These are phyloP conservation scores for Chlorella sp. DNA, from an alignment of 139 green algal genomes.

Conservation along the genomic window DNA sequence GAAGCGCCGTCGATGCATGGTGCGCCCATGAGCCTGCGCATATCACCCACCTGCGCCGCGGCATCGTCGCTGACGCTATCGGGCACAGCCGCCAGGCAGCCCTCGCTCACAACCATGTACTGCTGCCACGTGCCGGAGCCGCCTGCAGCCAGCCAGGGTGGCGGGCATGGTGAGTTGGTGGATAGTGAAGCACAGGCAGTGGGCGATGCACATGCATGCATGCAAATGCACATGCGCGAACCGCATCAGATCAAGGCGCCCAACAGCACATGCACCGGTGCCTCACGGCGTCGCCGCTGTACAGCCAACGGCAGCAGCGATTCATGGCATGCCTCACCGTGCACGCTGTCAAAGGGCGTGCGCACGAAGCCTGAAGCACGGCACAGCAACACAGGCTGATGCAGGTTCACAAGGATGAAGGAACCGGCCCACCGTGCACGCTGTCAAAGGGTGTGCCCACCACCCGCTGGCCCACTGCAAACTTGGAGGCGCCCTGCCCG, in stretches of 20 bases:
- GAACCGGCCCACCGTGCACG: background rate
- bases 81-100: constrained; percentile 44
- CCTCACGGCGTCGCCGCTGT: no score
- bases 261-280: no score
- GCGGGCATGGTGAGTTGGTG: no score
- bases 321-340: no score
- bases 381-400: no score
- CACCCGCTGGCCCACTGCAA: constrained; percentile 50
- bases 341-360: constrained; percentile 22
- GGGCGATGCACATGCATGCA: no score
- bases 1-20: background rate
- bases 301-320: no score
- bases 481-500: constrained; percentile 33
- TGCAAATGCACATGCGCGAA: no score
- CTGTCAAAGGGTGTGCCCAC: constrained; percentile 39
- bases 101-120: constrained; percentile 39
- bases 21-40: background rate
- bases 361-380: no score
- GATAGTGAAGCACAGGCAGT: no score
- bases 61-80: constrained; percentile 49
- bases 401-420: no score
- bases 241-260: no score
- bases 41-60: constrained; percentile 34
- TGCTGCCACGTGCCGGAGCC: constrained; percentile 60
- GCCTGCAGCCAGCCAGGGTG: background rate